Conservation (phyloP, 2,329 filamentous ascomycete genomes). For the Calonectria hawksworthii region DNA sequence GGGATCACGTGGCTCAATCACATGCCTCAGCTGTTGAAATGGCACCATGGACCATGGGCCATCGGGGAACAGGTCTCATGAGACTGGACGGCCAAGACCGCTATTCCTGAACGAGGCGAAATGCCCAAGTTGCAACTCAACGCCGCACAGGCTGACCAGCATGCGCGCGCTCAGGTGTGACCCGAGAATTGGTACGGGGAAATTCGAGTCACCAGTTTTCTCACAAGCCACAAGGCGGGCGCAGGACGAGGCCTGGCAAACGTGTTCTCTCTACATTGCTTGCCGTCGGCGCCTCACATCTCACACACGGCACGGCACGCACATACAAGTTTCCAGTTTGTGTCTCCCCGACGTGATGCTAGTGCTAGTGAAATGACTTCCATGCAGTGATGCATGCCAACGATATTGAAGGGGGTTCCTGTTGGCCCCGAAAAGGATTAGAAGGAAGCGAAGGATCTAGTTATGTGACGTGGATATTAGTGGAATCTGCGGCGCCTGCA, state of each 20-base stretch:
- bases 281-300: not conserved
- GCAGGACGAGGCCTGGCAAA: not conserved
- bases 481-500: slow-evolving; percentile 18
- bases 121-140: not conserved
- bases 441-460: slow-evolving; percentile 27
- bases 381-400: not conserved
- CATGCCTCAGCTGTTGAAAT: not conserved
- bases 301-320: slow-evolving; percentile 5
- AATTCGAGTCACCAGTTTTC: not conserved
- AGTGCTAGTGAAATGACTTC: not conserved
- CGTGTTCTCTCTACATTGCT: not conserved
- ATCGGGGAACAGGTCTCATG: not conserved
- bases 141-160: slow-evolving; percentile 19
- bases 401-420: slow-evolving; percentile 12
- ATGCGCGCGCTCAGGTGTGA: not conserved
- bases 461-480: slow-evolving; percentile 8
- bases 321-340: not conserved
- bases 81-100: slow-evolving; percentile 9
- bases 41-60: not conserved
- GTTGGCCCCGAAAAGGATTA: not conserved
- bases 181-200: not conserved
- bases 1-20: slow-evolving; percentile 1
- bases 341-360: not conserved
- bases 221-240: not conserved
- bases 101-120: not conserved